Conservation (phyloP, 1,284 basidiomycete genomes). For the Serendipita sp. region DNA sequence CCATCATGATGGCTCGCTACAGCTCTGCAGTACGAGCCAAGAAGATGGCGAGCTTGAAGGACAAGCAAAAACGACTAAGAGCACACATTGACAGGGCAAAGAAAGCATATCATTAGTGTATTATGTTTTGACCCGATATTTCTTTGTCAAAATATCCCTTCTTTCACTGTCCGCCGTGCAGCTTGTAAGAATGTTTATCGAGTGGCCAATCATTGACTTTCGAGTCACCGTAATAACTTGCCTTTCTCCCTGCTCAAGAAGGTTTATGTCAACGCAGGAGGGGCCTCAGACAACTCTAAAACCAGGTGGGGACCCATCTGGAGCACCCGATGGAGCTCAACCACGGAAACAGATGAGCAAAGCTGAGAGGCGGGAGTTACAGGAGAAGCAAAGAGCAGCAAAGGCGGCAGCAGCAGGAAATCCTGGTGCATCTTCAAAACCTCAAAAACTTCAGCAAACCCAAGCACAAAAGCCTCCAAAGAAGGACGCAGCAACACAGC, state of each 20-base stretch:
- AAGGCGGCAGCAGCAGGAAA: slow-evolving; percentile 32
- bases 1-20: slow-evolving; percentile 82
- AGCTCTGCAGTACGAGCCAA: slow-evolving; percentile 65
- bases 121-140: not conserved
- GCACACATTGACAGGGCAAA: slow-evolving; percentile 60
- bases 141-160: not conserved
- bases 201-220: too few species aligned
- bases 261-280: not conserved
- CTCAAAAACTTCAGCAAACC: slow-evolving; percentile 13
- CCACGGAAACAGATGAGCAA: slow-evolving; percentile 61
- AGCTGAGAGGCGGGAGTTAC: slow-evolving; percentile 63
- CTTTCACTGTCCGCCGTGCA: too few species aligned
- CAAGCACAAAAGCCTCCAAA: slow-evolving; percentile 9
- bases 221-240: too few species aligned
- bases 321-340: slow-evolving; percentile 12
- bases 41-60: slow-evolving; percentile 75
- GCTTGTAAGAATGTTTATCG: too few species aligned
- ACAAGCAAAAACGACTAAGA: slow-evolving; percentile 68
- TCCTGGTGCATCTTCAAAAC: slow-evolving; percentile 7
- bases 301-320: not conserved
- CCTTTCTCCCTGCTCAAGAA: not conserved
- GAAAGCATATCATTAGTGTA: slow-evolving; percentile 32
- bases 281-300: not conserved
- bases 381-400: slow-evolving; percentile 66
- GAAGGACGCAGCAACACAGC: slow-evolving; percentile 10